These are phyloP conservation scores for Castanospermum australe DNA, from an alignment of 306 rosid genomes.

Conservation along the genomic window DNA sequence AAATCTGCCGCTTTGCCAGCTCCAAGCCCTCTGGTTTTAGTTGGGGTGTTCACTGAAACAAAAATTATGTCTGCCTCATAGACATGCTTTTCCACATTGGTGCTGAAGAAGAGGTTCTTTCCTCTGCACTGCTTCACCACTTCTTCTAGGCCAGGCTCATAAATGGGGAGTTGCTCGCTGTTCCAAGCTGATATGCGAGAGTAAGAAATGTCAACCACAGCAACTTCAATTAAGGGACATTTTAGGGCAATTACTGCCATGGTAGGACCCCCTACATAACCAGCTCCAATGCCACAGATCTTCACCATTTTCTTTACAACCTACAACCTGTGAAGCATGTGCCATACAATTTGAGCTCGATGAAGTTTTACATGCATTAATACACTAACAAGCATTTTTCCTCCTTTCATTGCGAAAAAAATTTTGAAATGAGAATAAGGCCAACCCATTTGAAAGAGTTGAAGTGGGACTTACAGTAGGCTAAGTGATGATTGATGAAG, in stretches of 20 bases:
- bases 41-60: slow-evolving; percentile 79
- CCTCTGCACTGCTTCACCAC: slow-evolving; percentile 72
- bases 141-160: slow-evolving; percentile 78
- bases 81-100: slow-evolving; percentile 69
- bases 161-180: slow-evolving; percentile 73
- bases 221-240: slow-evolving; percentile 72
- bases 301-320: slow-evolving; percentile 60
- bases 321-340: slow-evolving; percentile 26
- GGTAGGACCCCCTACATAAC: slow-evolving; percentile 86
- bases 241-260: slow-evolving; percentile 87
- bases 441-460: neutral
- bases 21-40: slow-evolving; percentile 71
- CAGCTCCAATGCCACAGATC: slow-evolving; percentile 89
- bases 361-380: neutral
- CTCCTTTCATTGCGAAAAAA: neutral
- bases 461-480: neutral
- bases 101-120: slow-evolving; percentile 76
- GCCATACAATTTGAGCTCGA: slow-evolving; percentile 11
- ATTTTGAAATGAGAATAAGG: too few relatives aligned
- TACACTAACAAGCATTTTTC: neutral
- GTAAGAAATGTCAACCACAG: slow-evolving; percentile 76
- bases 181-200: slow-evolving; percentile 78
- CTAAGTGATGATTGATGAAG: neutral
- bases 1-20: slow-evolving; percentile 87
- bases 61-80: slow-evolving; percentile 76